phyloP scores from a whole-genome alignment of 1,284 basidiomycete genomes.

The Coniophora puteana region DNA sequence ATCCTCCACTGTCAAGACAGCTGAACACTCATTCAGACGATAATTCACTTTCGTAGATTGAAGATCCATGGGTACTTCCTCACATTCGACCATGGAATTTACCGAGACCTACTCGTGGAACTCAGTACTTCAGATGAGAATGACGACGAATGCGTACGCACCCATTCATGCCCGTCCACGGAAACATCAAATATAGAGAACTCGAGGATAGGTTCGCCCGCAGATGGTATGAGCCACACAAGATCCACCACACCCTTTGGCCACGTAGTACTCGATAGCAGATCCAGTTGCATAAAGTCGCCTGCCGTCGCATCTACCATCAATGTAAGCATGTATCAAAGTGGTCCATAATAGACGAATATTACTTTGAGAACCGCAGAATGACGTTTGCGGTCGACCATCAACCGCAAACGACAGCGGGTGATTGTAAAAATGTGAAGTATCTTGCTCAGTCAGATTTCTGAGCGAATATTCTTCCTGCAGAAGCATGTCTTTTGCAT shows the following conservation, averaged over 20 bases:
- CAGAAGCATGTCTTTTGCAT: conserved; percentile 34
- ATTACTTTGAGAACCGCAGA: conserved; percentile 44
- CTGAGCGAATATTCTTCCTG: conserved; percentile 36
- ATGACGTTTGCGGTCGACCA: conserved; percentile 41
- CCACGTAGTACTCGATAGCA: conserved; percentile 27
- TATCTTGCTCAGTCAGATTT: conserved; percentile 29
- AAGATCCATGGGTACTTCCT: too few relatives aligned
- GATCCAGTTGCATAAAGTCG: conserved; percentile 47
- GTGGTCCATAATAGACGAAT: neutral
- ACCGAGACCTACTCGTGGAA: too few relatives aligned
- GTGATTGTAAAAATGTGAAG: conserved; percentile 37
- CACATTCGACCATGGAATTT: too few relatives aligned
- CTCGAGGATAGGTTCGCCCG: conserved; percentile 36
- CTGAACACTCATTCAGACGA: too few relatives aligned
- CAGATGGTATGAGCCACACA: conserved; percentile 40
- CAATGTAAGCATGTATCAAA: conserved; percentile 8
- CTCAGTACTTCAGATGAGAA: too few relatives aligned
- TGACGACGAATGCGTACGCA: conserved; percentile 24
- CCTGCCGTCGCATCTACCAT: conserved; percentile 31
- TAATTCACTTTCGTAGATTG: neutral
- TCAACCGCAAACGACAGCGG: conserved; percentile 58
- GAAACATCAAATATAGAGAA: conserved; percentile 36
- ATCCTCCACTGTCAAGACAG: too few relatives aligned
- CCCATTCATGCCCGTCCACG: conserved; percentile 38
- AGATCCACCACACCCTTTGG: conserved; percentile 31